A percentile compares a stretch with the other conserved stretches of the same genome.
These are phyloP conservation scores for Mollisia scopiformis DNA, from an alignment of 2,329 filamentous ascomycete species.

Conservation along the genomic window DNA sequence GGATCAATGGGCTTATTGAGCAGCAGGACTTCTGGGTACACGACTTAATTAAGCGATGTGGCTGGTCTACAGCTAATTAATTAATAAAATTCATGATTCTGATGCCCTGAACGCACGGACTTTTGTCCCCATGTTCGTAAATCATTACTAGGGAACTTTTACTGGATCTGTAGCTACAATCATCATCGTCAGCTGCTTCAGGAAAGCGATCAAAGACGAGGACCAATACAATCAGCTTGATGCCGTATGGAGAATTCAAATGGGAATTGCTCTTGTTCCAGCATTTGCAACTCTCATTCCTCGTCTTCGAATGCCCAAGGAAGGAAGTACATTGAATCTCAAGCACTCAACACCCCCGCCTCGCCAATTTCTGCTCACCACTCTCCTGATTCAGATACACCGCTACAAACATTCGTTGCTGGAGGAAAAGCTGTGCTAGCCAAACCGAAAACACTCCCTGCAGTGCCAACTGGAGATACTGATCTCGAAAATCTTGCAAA, in stretches of 20 bases:
- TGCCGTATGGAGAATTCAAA: conserved; percentile 72
- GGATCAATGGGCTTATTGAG: too few relatives aligned
- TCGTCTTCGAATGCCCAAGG: conserved; percentile 80
- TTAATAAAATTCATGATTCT: too few relatives aligned
- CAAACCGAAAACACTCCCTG: not conserved
- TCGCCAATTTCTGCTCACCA: not conserved
- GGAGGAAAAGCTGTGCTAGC: too few relatives aligned
- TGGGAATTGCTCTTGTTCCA: conserved; percentile 78
- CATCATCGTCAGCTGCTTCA: not conserved
- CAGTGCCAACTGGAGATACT: not conserved
- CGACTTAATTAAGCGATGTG: too few relatives aligned
- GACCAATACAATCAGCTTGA: conserved; percentile 51
- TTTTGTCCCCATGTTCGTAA: too few relatives aligned
- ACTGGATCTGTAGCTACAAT: not conserved
- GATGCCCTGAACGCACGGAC: too few relatives aligned
- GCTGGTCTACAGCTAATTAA: too few relatives aligned
- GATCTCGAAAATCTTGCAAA: conserved; percentile 6
- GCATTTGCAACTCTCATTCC: conserved; percentile 81
- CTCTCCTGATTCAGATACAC: not conserved
- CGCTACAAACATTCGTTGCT: not conserved
- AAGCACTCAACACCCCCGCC: not conserved
- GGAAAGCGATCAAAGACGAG: not conserved
- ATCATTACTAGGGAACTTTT: not conserved
- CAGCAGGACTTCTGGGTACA: too few relatives aligned
- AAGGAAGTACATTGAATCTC: conserved; percentile 5